Percentiles rank a stretch among this genome's conserved stretches.
Conservation (phyloP, 805 yeast genomes). For the Candida silvatica region DNA sequence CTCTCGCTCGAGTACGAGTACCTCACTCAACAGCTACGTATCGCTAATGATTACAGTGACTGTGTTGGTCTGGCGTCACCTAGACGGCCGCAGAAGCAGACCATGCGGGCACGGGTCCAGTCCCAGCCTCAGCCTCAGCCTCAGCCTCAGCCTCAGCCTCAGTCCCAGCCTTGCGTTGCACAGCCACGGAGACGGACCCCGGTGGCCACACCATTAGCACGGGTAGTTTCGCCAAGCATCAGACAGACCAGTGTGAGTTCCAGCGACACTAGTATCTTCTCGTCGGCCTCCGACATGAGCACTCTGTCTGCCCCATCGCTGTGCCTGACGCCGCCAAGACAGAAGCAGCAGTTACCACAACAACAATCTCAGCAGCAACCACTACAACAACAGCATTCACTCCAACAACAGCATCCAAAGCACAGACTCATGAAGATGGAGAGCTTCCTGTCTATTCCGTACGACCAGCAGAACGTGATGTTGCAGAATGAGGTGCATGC, state of each 20-base stretch:
- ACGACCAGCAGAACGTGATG: slow-evolving; percentile 1
- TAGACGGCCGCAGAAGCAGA: neutral
- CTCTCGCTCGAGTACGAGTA: slow-evolving; percentile 31
- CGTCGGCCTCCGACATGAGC: slow-evolving; percentile 5
- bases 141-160: neutral
- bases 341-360: neutral
- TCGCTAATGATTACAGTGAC: slow-evolving; percentile 10
- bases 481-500: neutral
- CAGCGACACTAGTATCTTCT: slow-evolving; percentile 3
- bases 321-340: neutral
- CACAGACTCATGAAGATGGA: slow-evolving; percentile 20
- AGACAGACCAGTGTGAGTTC: neutral
- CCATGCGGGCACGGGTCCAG: neutral
- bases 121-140: neutral
- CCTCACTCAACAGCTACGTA: slow-evolving; percentile 18
- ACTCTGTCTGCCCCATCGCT: neutral
- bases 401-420: slow-evolving; percentile 1
- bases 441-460: slow-evolving; percentile 13
- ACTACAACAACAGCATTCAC: neutral
- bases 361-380: neutral
- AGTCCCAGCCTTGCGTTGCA: neutral
- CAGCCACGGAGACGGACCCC: neutral
- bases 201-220: neutral
- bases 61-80: neutral
- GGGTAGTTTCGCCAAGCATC: neutral